Evolutionary conservation across 805 yeast species (phyloP).

Genomic region (Pichia phayaonensis): DNA sequence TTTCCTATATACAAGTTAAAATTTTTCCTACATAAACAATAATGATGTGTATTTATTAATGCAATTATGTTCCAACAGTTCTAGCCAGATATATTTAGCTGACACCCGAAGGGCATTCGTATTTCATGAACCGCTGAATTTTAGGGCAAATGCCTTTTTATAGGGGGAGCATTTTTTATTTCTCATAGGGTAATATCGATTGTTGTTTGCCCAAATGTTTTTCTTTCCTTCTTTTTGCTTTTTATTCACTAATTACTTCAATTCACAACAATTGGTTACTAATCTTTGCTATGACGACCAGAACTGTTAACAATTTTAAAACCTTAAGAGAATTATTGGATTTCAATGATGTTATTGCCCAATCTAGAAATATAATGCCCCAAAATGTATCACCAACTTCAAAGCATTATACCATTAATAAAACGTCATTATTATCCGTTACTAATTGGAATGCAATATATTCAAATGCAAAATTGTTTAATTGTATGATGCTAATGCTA

Average conservation of each 20-base stretch:
- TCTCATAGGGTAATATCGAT: background rate
- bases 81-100: no score
- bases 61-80: background rate
- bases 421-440: conserved; percentile 8
- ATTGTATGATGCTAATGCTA: conserved; percentile 16
- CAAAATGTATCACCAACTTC: background rate
- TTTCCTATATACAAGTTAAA: background rate
- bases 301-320: conserved; percentile 1
- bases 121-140: no score
- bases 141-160: background rate
- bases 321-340: conserved; percentile 11
- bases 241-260: no score
- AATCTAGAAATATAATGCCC: background rate
- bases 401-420: background rate
- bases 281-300: conserved; percentile 11
- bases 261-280: background rate
- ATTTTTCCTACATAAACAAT: background rate
- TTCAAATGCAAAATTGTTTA: conserved; percentile 16
- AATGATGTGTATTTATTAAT: no score
- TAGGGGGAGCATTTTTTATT: background rate
- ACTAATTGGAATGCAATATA: conserved; percentile 23
- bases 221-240: background rate
- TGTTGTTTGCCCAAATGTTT: background rate
- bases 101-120: no score
- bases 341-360: conserved; percentile 2